Percentiles rank a stretch among this genome's conserved stretches.
Conservation (phyloP, 2,329 filamentous ascomycete species). For the Grosmannia clavigera region DNA sequence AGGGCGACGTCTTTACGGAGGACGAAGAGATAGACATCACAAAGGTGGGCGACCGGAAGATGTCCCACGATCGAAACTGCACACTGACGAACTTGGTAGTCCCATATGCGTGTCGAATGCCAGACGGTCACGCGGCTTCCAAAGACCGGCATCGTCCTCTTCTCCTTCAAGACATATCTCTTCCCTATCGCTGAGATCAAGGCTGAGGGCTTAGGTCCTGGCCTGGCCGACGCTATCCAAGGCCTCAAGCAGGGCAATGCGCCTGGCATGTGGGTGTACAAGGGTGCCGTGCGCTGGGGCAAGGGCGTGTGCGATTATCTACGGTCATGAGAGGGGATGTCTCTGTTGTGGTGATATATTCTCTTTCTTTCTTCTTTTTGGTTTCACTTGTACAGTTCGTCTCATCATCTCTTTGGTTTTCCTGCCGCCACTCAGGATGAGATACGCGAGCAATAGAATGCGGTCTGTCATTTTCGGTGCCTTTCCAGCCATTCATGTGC, state of each 20-base stretch:
- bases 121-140: conserved; percentile 40
- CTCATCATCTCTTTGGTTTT: neutral
- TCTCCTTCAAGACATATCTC: conserved; percentile 44
- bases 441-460: too few relatives aligned
- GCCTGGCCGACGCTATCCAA: conserved; percentile 40
- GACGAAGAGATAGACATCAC: conserved; percentile 26
- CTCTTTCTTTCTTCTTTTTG: neutral
- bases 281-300: conserved; percentile 35
- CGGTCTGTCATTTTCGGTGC: neutral
- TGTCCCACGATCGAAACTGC: too few relatives aligned
- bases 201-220: conserved; percentile 31
- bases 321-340: conserved; percentile 15
- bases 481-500: neutral
- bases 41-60: conserved; percentile 15
- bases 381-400: neutral
- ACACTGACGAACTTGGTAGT: conserved; percentile 12
- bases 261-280: conserved; percentile 41
- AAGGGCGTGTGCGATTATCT: conserved; percentile 33
- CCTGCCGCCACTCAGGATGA: neutral
- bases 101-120: conserved; percentile 33
- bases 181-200: conserved; percentile 36
- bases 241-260: conserved; percentile 37
- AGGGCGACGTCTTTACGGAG: conserved; percentile 20
- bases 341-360: neutral
- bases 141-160: conserved; percentile 31